A percentile compares a stretch with the other conserved stretches of the same genome.
phyloP scores from a whole-genome alignment of 345 rosid genomes.

The Aegle marmelos region DNA sequence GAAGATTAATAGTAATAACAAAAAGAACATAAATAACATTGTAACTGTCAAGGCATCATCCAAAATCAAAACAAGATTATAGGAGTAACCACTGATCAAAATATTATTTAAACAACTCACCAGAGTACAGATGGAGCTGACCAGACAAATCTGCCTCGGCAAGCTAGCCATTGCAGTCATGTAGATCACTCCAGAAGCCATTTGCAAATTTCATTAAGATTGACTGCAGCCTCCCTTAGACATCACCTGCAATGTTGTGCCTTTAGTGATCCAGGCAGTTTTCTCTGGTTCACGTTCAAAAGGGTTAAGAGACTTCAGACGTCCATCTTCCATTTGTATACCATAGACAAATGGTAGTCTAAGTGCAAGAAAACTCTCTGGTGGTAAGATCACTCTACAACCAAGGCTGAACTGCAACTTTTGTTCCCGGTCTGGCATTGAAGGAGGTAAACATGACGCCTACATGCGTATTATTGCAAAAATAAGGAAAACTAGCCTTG shows the following conservation, averaged over 20 bases:
- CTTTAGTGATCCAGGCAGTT: slow-evolving; percentile 74
- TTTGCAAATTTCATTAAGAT: slow-evolving; percentile 15
- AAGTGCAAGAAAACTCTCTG: slow-evolving; percentile 73
- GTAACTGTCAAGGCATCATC: not conserved
- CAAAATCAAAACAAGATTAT: not conserved
- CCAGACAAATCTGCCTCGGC: slow-evolving; percentile 21
- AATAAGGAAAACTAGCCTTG: slow-evolving; percentile 1
- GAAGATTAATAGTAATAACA: not conserved
- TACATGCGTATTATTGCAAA: slow-evolving; percentile 21
- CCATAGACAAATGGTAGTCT: slow-evolving; percentile 84
- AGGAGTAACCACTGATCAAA: not conserved
- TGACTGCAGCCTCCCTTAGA: slow-evolving; percentile 44
- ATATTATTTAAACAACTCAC: slow-evolving; percentile 15
- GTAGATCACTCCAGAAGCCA: slow-evolving; percentile 16
- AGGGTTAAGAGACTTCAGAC: slow-evolving; percentile 52
- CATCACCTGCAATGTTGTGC: slow-evolving; percentile 56
- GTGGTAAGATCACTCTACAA: slow-evolving; percentile 68
- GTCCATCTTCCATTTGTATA: slow-evolving; percentile 51
- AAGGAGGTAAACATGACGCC: slow-evolving; percentile 63
- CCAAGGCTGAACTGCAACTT: slow-evolving; percentile 67
- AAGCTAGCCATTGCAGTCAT: slow-evolving; percentile 4
- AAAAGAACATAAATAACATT: not conserved
- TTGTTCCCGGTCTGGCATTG: slow-evolving; percentile 42
- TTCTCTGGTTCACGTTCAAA: slow-evolving; percentile 63
- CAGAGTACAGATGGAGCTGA: slow-evolving; percentile 11